These are phyloP conservation scores for Schoenoplectus tabernaemontani DNA, from an alignment of 202 grass and related monocot species.

Conservation along the genomic window DNA sequence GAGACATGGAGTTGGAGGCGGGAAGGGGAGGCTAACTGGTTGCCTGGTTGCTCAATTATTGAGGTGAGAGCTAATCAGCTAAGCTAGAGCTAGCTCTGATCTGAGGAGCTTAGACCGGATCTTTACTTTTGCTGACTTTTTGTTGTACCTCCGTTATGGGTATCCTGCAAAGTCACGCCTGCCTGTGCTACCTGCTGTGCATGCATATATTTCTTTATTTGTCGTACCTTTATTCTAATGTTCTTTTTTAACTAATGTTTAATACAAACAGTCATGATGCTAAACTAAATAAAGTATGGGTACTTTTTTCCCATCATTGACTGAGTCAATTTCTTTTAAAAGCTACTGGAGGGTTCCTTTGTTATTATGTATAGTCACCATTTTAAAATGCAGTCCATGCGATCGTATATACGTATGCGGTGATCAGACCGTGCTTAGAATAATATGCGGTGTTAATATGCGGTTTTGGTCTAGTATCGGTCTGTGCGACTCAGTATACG, in stretches of 20 bases:
- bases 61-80: background rate
- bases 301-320: background rate
- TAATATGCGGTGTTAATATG: too few relatives aligned
- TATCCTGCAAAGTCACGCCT: constrained; percentile 1
- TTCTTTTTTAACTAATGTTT: background rate
- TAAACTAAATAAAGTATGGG: too few relatives aligned
- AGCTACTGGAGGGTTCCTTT: background rate
- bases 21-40: background rate
- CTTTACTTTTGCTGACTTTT: constrained; percentile 22
- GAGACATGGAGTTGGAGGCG: too few relatives aligned
- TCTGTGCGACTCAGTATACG: too few relatives aligned
- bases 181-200: background rate
- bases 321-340: background rate
- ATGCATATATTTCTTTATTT: too few relatives aligned
- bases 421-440: too few relatives aligned
- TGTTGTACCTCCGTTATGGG: background rate
- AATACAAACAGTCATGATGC: background rate
- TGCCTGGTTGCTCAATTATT: constrained; percentile 20
- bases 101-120: constrained; percentile 12
- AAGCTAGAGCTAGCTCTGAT: too few relatives aligned
- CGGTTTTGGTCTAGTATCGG: too few relatives aligned
- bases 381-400: too few relatives aligned
- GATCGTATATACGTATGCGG: too few relatives aligned
- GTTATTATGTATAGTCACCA: background rate
- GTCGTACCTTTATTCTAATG: background rate